Evolutionary conservation across 2,329 filamentous ascomycete species (phyloP).

Genomic region (Microcyclospora pomicola): DNA sequence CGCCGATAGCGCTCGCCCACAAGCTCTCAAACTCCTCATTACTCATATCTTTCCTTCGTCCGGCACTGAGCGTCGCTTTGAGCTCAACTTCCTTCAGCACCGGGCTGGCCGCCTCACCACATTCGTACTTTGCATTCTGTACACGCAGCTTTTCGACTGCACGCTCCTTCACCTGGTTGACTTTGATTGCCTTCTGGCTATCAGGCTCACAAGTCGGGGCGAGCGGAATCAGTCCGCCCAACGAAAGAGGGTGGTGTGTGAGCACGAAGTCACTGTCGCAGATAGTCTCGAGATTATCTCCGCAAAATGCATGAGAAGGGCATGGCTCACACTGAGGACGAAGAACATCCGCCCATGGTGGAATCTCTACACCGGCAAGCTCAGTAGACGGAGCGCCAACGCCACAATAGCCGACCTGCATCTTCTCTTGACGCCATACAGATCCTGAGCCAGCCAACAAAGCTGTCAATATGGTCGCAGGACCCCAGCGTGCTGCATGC

Average conservation of each 20-base stretch:
- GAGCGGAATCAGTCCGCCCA: slow-evolving; percentile 69
- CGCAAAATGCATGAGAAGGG: slow-evolving; percentile 81
- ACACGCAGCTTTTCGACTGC: slow-evolving; percentile 77
- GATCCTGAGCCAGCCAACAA: slow-evolving; percentile 58
- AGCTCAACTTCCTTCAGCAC: slow-evolving; percentile 58
- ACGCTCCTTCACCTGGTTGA: slow-evolving; percentile 76
- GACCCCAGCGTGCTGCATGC: slow-evolving; percentile 45
- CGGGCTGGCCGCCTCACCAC: slow-evolving; percentile 55
- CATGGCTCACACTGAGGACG: slow-evolving; percentile 81
- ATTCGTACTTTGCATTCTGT: slow-evolving; percentile 79
- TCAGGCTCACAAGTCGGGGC: slow-evolving; percentile 90
- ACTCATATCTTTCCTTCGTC: slow-evolving; percentile 69
- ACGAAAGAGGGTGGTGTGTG: slow-evolving; percentile 66
- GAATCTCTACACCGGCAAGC: slow-evolving; percentile 50
- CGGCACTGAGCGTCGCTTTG: slow-evolving; percentile 60
- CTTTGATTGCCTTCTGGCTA: slow-evolving; percentile 74
- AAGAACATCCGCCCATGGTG: slow-evolving; percentile 55
- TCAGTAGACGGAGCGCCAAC: slow-evolving; percentile 51
- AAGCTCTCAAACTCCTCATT: slow-evolving; percentile 86
- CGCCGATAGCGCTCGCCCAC: slow-evolving; percentile 59
- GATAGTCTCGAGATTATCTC: slow-evolving; percentile 56
- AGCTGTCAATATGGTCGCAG: slow-evolving; percentile 57
- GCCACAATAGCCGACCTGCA: slow-evolving; percentile 91
- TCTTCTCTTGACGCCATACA: slow-evolving; percentile 89
- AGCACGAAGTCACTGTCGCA: slow-evolving; percentile 84